phyloP scores from a whole-genome alignment of 2,329 filamentous ascomycete genomes.

The Dactylellina cionopaga region DNA sequence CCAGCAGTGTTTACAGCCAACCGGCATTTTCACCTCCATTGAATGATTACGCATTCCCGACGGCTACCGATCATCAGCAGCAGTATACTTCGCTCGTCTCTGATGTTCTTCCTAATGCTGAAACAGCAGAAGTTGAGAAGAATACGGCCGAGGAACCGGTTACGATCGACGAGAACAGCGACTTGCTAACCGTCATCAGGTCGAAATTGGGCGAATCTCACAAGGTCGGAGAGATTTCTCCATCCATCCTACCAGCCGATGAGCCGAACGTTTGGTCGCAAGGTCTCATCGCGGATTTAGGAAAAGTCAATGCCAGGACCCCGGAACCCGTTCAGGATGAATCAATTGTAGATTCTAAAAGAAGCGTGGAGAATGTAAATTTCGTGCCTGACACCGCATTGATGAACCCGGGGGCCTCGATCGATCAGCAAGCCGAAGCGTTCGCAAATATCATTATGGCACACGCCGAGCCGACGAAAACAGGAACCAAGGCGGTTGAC shows the following conservation, averaged over 20 bases:
- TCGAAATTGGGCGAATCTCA: conserved; percentile 16
- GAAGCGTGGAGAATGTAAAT: not conserved
- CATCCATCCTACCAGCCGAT: conserved; percentile 8
- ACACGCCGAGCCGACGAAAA: not conserved
- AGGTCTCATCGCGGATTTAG: conserved; percentile 38
- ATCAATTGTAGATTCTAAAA: not conserved
- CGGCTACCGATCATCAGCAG: conserved; percentile 24
- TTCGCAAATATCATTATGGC: conserved; percentile 11
- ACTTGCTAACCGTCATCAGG: conserved; percentile 27
- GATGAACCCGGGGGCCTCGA: not conserved
- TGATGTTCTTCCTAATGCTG: conserved; percentile 27
- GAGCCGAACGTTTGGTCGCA: conserved; percentile 38
- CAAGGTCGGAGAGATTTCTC: conserved; percentile 16
- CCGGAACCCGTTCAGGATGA: not conserved
- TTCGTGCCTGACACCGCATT: not conserved
- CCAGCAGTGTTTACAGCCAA: conserved; percentile 27
- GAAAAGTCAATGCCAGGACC: conserved; percentile 7
- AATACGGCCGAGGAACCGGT: not conserved
- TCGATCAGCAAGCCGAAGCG: conserved; percentile 14
- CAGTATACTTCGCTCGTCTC: conserved; percentile 32
- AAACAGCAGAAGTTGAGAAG: not conserved
- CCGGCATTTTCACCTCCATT: conserved; percentile 8
- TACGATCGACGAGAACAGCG: conserved; percentile 18
- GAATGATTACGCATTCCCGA: not conserved
- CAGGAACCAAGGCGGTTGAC: not conserved